These are phyloP conservation scores for Leccinum truebloodii DNA, from an alignment of 768 basidiomycete genomes.

Conservation along the genomic window DNA sequence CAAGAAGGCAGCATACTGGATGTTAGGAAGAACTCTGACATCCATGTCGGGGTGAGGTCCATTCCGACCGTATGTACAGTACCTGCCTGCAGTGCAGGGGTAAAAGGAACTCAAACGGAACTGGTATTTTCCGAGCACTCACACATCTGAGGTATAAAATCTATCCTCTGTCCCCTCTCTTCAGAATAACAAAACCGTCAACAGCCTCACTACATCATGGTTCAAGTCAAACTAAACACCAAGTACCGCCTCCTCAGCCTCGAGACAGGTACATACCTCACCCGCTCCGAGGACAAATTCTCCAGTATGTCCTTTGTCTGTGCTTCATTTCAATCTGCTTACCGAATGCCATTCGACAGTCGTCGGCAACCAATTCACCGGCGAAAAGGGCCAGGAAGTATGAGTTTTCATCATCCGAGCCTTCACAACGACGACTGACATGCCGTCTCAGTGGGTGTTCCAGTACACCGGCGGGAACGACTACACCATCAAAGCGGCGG, in stretches of 20 bases:
- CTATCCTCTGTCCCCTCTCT: not conserved
- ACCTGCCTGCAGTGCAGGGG: not conserved
- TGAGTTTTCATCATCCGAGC: not conserved
- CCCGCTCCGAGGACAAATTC: not conserved
- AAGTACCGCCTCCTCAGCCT: not conserved
- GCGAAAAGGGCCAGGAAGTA: not conserved
- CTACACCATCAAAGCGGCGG: not conserved
- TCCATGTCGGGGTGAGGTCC: not conserved
- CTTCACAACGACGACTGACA: not conserved
- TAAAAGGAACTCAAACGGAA: constrained; percentile 33
- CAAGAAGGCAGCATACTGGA: not conserved
- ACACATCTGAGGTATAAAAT: not conserved
- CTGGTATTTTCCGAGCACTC: not conserved
- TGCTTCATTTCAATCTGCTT: not conserved
- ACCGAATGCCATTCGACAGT: not conserved
- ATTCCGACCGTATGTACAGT: not conserved
- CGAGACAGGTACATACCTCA: not conserved
- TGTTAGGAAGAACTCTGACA: not conserved
- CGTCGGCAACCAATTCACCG: not conserved
- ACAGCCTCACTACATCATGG: not conserved
- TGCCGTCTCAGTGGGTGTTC: not conserved
- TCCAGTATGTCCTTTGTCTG: not conserved
- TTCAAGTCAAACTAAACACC: not conserved
- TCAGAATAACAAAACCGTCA: not conserved
- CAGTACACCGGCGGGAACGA: not conserved